Evolutionary conservation across 805 yeast species (phyloP), one percentile per base, ranked within the genome.

Genomic region (Priceomyces medius): DNA sequence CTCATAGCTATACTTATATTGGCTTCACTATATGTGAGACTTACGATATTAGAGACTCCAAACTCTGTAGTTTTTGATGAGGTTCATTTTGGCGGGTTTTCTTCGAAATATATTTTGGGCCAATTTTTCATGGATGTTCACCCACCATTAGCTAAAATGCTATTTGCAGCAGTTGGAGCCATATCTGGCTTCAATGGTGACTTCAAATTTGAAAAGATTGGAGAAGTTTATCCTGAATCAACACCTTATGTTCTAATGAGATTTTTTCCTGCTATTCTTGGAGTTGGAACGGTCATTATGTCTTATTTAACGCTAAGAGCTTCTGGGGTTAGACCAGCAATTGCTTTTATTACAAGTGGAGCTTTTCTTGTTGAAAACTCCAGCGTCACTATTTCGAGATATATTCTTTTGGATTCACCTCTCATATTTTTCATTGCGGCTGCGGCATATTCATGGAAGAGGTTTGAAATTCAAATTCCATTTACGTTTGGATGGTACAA

Each of bases 31-130:
- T 53, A 63, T 35, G 76, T 88, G 37, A 80, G 99, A 51, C 69
- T 85, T 40, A 68, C 72, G 49, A 68, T 75, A 40, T 68, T 93
- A 44, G 68, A 76, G 20, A 57, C 66, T 47, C 99, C 99, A 29
- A 65, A 80, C 53, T 80, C 90, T 20, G 95, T 89, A 27, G 96
- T 91, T 9, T 87, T 87, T 50, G 96, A 89, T 62, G 99, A 91
- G 63, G 93, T 86, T 31, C 95, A 87, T 64, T 93, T 93, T 55
- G 99, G 99, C 42, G 95, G 95, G n/a, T 93, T 91, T 66, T 96
- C 97, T 23, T 76, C 83, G 44, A 81, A 86, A 63, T 93, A 89
- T 66, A 74, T 81, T 40, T 62, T 66, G 40, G 86, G 88, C 14
- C 62, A 63, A 13, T 84, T 71, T 56, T 85, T 84, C 62, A 73